phyloP scores from a whole-genome alignment of 352 stramenopile species.

The Phytophthora cactorum region DNA sequence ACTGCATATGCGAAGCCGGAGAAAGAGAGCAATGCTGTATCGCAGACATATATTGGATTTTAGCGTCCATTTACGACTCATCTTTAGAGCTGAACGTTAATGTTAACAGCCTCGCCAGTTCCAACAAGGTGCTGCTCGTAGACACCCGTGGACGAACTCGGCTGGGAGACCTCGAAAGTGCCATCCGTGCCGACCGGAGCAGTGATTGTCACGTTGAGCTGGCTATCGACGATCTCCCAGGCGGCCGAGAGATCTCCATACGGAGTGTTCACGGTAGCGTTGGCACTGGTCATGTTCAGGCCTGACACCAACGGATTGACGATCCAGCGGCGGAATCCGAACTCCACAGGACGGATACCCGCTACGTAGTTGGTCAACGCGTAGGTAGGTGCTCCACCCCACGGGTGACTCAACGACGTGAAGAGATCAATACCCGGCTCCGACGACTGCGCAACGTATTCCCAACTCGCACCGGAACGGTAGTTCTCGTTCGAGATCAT shows the following conservation, averaged over 20 bases:
- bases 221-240: constrained; percentile 18
- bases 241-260: constrained; percentile 19
- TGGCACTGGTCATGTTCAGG: too few species aligned
- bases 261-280: constrained; percentile 27
- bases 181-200: constrained; percentile 20
- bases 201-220: constrained; percentile 20
- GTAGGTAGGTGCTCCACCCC: too few species aligned
- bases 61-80: background rate
- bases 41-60: background rate
- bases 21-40: background rate
- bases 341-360: too few species aligned
- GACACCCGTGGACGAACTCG: background rate
- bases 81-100: background rate
- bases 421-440: too few species aligned
- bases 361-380: too few species aligned
- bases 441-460: too few species aligned
- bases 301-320: too few species aligned
- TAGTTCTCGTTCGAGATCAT: too few species aligned
- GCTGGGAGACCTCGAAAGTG: background rate
- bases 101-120: background rate
- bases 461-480: too few species aligned
- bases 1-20: background rate
- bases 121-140: background rate
- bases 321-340: too few species aligned
- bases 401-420: too few species aligned